A percentile compares a stretch with the other conserved stretches of the same genome.
Conservation (phyloP, 768 basidiomycete species). For the Amanita rubescens region DNA sequence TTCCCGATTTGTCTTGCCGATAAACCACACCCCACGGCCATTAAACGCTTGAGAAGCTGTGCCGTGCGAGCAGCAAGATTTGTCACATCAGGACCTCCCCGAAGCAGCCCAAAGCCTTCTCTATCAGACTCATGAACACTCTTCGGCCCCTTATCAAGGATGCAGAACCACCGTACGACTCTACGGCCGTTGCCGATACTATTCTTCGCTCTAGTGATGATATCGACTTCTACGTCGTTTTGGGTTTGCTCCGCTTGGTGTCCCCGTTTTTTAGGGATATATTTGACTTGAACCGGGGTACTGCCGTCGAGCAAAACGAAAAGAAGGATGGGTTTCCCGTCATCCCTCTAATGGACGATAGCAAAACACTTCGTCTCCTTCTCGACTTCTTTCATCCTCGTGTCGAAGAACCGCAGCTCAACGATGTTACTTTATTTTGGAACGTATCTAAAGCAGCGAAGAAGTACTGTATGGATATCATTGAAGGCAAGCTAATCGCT, state of each 20-base stretch:
- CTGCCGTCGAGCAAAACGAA: not conserved
- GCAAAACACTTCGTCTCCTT: constrained; percentile 5
- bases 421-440: not conserved
- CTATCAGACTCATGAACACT: no score
- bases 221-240: not conserved
- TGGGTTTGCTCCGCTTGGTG: not conserved
- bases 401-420: not conserved
- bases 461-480: constrained; percentile 5
- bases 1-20: no score
- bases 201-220: constrained; percentile 8
- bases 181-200: not conserved
- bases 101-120: not conserved
- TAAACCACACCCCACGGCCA: no score
- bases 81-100: no score
- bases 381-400: not conserved
- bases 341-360: constrained; percentile 12
- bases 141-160: not conserved
- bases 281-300: not conserved
- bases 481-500: not conserved
- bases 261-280: not conserved
- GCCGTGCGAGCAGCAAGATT: no score
- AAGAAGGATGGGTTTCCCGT: constrained; percentile 3
- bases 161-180: not conserved
- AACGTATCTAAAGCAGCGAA: not conserved
- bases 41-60: no score